Percentiles rank a stretch among this genome's conserved stretches.
These are phyloP conservation scores for Arthrocladium fulminans DNA, from an alignment of 2,329 filamentous ascomycete genomes.

Conservation along the genomic window DNA sequence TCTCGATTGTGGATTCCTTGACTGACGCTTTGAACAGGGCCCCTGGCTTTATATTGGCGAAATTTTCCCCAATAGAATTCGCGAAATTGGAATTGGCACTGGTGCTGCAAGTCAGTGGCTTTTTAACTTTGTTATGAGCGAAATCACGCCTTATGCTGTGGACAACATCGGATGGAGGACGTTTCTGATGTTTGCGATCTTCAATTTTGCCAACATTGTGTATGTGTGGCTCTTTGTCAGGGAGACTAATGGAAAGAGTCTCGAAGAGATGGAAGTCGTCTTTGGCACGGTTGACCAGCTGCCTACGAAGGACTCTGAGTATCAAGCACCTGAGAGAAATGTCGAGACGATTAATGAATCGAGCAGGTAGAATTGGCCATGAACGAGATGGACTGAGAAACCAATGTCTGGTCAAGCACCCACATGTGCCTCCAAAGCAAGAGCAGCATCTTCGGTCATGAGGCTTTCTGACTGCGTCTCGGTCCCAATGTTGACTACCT, in stretches of 20 bases:
- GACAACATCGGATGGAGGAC: conserved; percentile 40
- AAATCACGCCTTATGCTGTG: conserved; percentile 36
- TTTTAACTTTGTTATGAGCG: conserved; percentile 35
- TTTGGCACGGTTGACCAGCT: conserved; percentile 23
- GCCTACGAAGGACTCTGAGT: conserved; percentile 14
- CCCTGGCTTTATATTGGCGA: conserved; percentile 32
- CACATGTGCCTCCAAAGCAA: no score
- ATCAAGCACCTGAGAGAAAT: conserved; percentile 9
- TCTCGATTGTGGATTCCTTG: not conserved
- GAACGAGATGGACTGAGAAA: no score
- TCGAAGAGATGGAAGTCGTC: conserved; percentile 39
- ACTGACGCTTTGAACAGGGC: conserved; percentile 16
- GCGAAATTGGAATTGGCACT: conserved; percentile 32
- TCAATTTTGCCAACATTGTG: conserved; percentile 39
- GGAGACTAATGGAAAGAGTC: conserved; percentile 35
- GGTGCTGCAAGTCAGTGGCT: conserved; percentile 34
- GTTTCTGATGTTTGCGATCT: conserved; percentile 44
- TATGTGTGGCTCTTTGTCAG: conserved; percentile 37
- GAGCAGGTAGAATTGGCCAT: not conserved
- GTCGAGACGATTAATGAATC: conserved; percentile 10
- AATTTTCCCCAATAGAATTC: conserved; percentile 32
- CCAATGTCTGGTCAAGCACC: no score
- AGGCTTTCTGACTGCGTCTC: no score
- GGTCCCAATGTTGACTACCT: no score
- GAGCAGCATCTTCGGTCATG: no score